Evolutionary conservation across 1,284 basidiomycete genomes (phyloP).

Genomic region (Thecaphora thlaspeos): DNA sequence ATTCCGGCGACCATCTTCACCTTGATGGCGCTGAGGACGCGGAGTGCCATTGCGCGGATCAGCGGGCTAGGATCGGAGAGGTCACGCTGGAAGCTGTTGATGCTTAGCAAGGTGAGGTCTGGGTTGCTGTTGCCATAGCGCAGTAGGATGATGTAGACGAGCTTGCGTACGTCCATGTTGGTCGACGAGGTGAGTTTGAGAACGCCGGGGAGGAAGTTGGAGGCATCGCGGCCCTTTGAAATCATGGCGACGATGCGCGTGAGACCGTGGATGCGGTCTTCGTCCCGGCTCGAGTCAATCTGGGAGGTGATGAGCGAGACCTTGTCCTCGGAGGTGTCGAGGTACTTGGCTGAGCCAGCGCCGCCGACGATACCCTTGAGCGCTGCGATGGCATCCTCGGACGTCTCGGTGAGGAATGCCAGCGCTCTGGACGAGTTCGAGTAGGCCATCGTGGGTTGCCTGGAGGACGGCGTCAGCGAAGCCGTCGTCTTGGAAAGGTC

Average conservation of each 20-base stretch:
- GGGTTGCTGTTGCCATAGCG: constrained; percentile 74
- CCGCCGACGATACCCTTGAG: constrained; percentile 49
- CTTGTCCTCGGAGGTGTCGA: constrained; percentile 48
- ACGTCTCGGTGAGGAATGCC: constrained; percentile 49
- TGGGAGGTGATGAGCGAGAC: constrained; percentile 36
- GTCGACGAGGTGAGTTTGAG: constrained; percentile 55
- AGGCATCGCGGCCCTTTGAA: constrained; percentile 86
- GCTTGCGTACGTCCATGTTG: constrained; percentile 84
- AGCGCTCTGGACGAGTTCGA: constrained; percentile 49
- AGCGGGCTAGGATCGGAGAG: constrained; percentile 86
- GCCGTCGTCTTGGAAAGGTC: too few relatives aligned
- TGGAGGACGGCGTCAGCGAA: too few relatives aligned
- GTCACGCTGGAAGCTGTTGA: constrained; percentile 99
- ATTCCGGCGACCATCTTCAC: constrained; percentile 83
- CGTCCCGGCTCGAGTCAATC: constrained; percentile 48
- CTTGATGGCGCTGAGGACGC: constrained; percentile 88
- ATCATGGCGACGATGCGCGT: constrained; percentile 64
- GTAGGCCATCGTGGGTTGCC: constrained; percentile 16
- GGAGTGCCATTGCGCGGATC: constrained; percentile 80
- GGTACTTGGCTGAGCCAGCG: constrained; percentile 41
- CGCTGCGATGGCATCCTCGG: constrained; percentile 52
- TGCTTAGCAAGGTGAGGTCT: constrained; percentile 89
- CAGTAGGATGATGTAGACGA: constrained; percentile 95
- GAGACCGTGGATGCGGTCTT: constrained; percentile 48
- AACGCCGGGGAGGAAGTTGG: constrained; percentile 66